Percentiles rank a stretch among this genome's conserved stretches.
These are phyloP conservation scores for Acorus gramineus DNA, from an alignment of 106 monocot genomes.

Conservation along the genomic window DNA sequence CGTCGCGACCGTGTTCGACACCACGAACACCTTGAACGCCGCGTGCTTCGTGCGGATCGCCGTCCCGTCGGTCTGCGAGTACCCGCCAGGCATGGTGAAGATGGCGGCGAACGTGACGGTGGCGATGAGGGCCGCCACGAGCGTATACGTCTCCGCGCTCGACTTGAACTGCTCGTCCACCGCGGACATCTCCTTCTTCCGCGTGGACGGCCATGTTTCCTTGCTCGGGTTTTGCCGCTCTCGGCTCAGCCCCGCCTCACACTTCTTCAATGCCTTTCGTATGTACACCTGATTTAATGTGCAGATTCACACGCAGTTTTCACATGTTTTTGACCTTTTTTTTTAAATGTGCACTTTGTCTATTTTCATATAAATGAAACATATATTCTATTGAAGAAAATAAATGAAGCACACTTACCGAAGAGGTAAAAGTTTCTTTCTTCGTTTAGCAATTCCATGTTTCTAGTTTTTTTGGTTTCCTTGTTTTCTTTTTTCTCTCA, in stretches of 20 bases:
- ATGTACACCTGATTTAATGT: slow-evolving; percentile 4
- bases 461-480: too few species aligned
- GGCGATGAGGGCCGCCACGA: slow-evolving; percentile 29
- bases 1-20: slow-evolving; percentile 30
- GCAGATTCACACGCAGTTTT: background rate
- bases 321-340: background rate
- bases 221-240: slow-evolving; percentile 1
- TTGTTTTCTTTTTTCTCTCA: too few species aligned
- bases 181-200: background rate
- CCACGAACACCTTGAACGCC: slow-evolving; percentile 27
- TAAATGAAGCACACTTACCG: too few species aligned
- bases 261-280: slow-evolving; percentile 11
- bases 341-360: background rate
- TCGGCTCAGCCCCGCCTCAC: slow-evolving; percentile 7
- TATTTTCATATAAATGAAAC: too few species aligned
- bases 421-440: too few species aligned
- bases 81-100: slow-evolving; percentile 41
- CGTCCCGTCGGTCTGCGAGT: slow-evolving; percentile 1
- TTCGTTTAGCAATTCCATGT: too few species aligned
- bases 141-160: slow-evolving; percentile 11
- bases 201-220: background rate
- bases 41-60: slow-evolving; percentile 8
- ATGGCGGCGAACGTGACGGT: slow-evolving; percentile 33
- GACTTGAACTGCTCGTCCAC: slow-evolving; percentile 18
- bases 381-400: too few species aligned